Evolutionary conservation across 805 yeast species (phyloP), one percentile per base, ranked within the genome.

Genomic region (Hanseniaspora valbyensis): DNA sequence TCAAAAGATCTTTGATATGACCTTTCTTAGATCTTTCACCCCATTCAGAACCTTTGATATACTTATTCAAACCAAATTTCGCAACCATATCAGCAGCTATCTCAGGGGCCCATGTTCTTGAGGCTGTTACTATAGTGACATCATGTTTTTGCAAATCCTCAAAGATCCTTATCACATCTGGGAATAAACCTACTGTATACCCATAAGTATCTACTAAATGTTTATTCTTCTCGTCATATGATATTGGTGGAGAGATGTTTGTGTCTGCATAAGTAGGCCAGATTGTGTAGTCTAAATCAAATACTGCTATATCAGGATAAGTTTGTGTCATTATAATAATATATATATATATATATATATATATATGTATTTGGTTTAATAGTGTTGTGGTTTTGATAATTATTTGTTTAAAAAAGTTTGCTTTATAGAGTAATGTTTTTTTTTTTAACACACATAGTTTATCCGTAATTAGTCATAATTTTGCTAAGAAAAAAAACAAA

Each of bases 31-130:
- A 67, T 26, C 78, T 77, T 43, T 76, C 77, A 1, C 89, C 89
- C 81, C 86, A 82, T n/a, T 70, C 74, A 39, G 73, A 73, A 1
- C 86, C 65, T 33, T 72, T 69, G 19, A 50, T 32, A 34, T 37
- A 50, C 19, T 38, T 24, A 28, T 36, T 38, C 22, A 50, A 30
- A n/a, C 40, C 42, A 32, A 83, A 69, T 52, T 72, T 62, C 8
- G 71, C 67, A 48, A 86, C 65, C 59, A 87, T 63, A 49, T 77
- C 75, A 55, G 70, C 70, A 1, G 95, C 95, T n/a, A 82, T 67
- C n/a, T 74, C 69, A 0, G 95, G 95, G 1, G 86, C 76, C 54
- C 77, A 76, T 0, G 96, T 87, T 56, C 95, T 69, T 24, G 90
- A 81, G 0, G 95, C 95, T 3, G 81, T 78, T 26, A 81, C 72